phyloP scores from a whole-genome alignment of 371 early-diverging fungal species.

The Mucor lusitanicus region DNA sequence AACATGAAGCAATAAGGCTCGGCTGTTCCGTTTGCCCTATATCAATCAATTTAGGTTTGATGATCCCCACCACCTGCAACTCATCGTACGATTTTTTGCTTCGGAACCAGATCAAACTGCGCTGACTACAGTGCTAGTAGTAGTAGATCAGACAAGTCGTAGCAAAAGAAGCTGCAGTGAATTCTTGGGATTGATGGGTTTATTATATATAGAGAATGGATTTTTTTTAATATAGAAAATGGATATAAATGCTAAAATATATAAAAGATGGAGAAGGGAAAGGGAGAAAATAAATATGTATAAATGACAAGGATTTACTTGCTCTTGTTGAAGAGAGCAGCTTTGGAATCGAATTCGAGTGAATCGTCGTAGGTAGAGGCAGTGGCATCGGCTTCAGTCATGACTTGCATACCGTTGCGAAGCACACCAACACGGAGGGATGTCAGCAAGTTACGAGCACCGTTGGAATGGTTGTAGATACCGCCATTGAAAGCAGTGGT shows the following conservation, averaged over 20 bases:
- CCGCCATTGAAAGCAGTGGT: conserved; percentile 88
- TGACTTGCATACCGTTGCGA: conserved; percentile 57
- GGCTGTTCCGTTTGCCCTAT: no score
- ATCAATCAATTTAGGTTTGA: no score
- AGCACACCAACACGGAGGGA: conserved; percentile 74
- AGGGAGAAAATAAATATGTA: background rate
- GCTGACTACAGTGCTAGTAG: no score
- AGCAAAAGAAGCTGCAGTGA: no score
- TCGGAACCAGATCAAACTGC: no score
- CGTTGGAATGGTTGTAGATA: conserved; percentile 84
- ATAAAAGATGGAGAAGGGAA: background rate
- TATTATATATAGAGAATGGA: conserved; percentile 9
- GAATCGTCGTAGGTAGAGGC: conserved; percentile 22
- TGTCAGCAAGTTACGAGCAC: conserved; percentile 79
- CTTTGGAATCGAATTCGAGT: conserved; percentile 26
- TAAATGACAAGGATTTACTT: conserved; percentile 5
- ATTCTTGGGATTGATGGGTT: background rate
- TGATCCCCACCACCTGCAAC: no score
- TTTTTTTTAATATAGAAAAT: conserved; percentile 1
- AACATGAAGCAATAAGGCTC: no score
- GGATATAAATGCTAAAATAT: conserved; percentile 8
- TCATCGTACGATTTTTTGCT: no score
- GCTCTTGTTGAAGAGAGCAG: conserved; percentile 29
- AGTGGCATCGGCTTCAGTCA: conserved; percentile 34
- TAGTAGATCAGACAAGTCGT: no score